Percentiles rank a stretch among this genome's conserved stretches.
phyloP scores from a whole-genome alignment of 2,329 filamentous ascomycete genomes.

The Huntiella savannae region DNA sequence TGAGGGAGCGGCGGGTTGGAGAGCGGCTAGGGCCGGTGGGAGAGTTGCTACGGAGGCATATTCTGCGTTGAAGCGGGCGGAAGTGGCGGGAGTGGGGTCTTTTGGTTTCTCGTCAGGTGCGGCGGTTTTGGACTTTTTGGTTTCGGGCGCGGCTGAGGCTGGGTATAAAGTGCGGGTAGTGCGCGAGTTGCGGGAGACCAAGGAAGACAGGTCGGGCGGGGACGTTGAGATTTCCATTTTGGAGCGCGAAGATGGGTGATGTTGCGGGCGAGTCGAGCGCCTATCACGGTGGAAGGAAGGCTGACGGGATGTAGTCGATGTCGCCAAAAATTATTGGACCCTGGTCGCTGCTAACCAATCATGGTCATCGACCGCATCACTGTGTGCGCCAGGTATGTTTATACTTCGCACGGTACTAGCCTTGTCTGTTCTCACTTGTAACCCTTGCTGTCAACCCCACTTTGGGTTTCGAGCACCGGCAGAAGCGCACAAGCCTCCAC shows the following conservation, averaged over 20 bases:
- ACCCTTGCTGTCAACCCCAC: neutral
- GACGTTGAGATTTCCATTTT: constrained; percentile 8
- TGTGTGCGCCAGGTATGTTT: neutral
- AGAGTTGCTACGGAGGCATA: constrained; percentile 63
- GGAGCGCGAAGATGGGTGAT: neutral
- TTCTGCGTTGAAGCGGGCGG: constrained; percentile 44
- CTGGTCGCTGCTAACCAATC: neutral
- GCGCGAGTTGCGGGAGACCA: constrained; percentile 11
- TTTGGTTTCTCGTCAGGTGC: neutral
- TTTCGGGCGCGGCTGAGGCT: constrained; percentile 16
- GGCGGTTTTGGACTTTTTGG: constrained; percentile 14
- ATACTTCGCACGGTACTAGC: constrained; percentile 1
- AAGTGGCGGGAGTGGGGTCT: constrained; percentile 15
- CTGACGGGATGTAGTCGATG: neutral
- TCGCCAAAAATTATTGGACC: neutral
- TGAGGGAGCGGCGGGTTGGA: constrained; percentile 36
- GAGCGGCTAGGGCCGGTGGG: constrained; percentile 59
- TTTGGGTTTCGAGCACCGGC: neutral
- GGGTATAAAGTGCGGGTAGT: constrained; percentile 9
- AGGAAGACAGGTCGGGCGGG: constrained; percentile 7
- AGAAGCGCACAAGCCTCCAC: constrained; percentile 1
- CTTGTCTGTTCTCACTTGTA: neutral
- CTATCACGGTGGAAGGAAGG: neutral
- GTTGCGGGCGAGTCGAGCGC: neutral
- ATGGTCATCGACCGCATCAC: neutral